Evolutionary conservation across 495 filamentous ascomycete species (phyloP).

Genomic region (Penicillium tannophilum): DNA sequence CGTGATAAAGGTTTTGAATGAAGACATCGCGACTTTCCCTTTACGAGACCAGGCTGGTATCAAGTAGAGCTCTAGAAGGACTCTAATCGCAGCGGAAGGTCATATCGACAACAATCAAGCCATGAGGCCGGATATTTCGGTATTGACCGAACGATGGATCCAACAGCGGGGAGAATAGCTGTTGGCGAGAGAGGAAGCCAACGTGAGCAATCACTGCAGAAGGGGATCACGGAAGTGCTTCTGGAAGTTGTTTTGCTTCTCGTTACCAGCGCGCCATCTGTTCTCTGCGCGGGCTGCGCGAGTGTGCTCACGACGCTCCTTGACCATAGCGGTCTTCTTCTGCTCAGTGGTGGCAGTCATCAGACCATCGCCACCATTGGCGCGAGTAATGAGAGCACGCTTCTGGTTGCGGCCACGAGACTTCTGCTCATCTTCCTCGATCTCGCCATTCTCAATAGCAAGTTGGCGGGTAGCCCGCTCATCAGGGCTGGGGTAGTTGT

Average conservation of each 20-base stretch:
- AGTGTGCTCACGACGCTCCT: conserved; percentile 68
- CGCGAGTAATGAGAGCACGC: conserved; percentile 63
- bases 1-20: not conserved
- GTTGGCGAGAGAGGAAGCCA: not conserved
- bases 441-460: conserved; percentile 52
- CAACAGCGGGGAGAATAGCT: not conserved
- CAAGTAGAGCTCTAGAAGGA: not conserved
- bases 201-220: conserved; percentile 38
- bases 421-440: conserved; percentile 42
- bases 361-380: conserved; percentile 76
- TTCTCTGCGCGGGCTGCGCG: conserved; percentile 60
- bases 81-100: not conserved
- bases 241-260: conserved; percentile 67
- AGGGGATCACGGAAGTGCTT: conserved; percentile 71
- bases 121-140: not conserved
- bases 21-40: not conserved
- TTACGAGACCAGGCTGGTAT: not conserved
- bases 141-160: not conserved
- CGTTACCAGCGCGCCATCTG: conserved; percentile 61
- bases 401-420: conserved; percentile 48
- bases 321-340: conserved; percentile 61
- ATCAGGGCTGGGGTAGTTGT: conserved; percentile 70
- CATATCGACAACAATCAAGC: not conserved
- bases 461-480: conserved; percentile 56
- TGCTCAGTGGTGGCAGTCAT: conserved; percentile 69